These are phyloP conservation scores for Flaveria brownii DNA, from an alignment of 129 eudicot genomes.

Conservation along the genomic window DNA sequence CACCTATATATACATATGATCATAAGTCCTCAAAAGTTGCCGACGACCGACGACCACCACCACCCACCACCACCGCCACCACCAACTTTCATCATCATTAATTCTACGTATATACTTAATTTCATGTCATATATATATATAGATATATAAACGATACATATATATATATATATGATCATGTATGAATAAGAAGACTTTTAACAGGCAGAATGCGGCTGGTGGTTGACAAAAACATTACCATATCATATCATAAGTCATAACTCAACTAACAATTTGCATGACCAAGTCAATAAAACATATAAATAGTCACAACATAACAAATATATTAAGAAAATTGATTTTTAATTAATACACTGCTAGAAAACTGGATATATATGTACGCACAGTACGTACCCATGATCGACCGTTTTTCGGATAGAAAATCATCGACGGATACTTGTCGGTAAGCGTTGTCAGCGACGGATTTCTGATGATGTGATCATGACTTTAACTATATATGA, in stretches of 20 bases:
- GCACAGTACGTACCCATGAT: too few species aligned
- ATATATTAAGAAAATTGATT: too few species aligned
- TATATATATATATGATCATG: not conserved
- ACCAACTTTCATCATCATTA: conserved; percentile 32
- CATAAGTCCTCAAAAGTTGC: conserved; percentile 17
- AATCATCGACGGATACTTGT: too few species aligned
- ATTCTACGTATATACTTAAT: not conserved
- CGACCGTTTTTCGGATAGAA: too few species aligned
- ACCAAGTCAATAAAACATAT: not conserved
- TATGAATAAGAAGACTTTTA: conserved; percentile 34
- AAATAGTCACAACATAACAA: too few species aligned
- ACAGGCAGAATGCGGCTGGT: conserved; percentile 29
- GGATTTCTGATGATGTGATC: too few species aligned
- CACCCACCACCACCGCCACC: conserved; percentile 33
- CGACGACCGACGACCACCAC: conserved; percentile 23
- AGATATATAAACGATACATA: not conserved
- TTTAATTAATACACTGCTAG: too few species aligned
- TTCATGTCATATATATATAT: not conserved
- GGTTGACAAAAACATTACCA: not conserved
- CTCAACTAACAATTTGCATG: not conserved
- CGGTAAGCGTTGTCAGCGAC: too few species aligned
- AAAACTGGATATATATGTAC: too few species aligned
- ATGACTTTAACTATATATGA: too few species aligned
- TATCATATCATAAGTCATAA: not conserved
- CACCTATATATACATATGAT: not conserved